Conservation (phyloP, 768 basidiomycete genomes). For the Amanita rubescens region DNA sequence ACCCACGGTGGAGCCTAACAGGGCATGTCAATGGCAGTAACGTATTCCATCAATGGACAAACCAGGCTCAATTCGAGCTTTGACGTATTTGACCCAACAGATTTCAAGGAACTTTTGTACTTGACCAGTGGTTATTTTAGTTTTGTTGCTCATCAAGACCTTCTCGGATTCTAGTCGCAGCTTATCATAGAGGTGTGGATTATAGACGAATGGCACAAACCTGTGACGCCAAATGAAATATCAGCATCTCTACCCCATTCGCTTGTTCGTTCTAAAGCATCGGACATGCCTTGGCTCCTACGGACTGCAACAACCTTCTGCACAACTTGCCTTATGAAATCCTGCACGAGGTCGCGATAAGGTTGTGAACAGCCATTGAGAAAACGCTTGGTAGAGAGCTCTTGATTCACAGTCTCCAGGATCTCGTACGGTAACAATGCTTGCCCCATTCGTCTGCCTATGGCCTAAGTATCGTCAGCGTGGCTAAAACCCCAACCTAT, state of each 20-base stretch:
- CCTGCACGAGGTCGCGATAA: constrained; percentile 60
- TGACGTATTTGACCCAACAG: constrained; percentile 88
- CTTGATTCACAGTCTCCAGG: constrained; percentile 57
- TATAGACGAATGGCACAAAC: constrained; percentile 26
- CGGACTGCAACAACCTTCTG: constrained; percentile 60
- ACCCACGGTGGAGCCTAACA: constrained; percentile 88
- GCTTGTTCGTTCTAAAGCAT: constrained; percentile 62
- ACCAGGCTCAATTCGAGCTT: constrained; percentile 96
- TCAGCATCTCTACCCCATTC: constrained; percentile 79
- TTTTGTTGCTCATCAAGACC: constrained; percentile 79
- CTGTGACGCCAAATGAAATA: constrained; percentile 64
- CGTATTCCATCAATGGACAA: background rate
- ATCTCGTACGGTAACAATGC: constrained; percentile 86
- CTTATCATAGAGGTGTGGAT: constrained; percentile 2
- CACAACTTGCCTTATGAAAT: constrained; percentile 69
- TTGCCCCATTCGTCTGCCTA: constrained; percentile 48
- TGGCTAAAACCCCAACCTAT: background rate
- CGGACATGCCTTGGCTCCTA: constrained; percentile 72
- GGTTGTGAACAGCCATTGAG: constrained; percentile 62
- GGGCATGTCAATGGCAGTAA: background rate
- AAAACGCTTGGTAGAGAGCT: constrained; percentile 52
- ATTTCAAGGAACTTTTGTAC: constrained; percentile 73
- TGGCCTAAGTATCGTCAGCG: constrained; percentile 40
- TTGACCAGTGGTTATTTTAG: constrained; percentile 83
- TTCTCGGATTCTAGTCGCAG: constrained; percentile 49